A percentile compares a stretch with the other conserved stretches of the same genome.
phyloP scores from a whole-genome alignment of 345 rosid species.

The Salix koriyanagi region DNA sequence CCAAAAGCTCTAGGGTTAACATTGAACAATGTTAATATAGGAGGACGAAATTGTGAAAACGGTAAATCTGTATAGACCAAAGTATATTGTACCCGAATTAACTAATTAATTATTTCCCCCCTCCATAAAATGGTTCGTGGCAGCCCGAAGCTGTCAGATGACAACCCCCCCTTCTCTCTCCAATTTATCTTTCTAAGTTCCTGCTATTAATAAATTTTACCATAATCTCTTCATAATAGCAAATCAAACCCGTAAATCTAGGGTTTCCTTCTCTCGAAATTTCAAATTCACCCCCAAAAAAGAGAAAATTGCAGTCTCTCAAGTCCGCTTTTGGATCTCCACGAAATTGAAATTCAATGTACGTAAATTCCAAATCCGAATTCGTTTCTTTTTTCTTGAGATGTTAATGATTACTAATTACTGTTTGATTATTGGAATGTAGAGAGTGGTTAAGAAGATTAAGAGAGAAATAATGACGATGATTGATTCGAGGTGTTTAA shows the following conservation, averaged over 20 bases:
- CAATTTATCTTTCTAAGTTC: not conserved
- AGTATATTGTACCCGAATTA: not conserved
- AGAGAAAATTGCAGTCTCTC: not conserved
- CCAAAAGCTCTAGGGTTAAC: not conserved
- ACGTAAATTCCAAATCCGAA: not conserved
- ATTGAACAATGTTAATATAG: not conserved
- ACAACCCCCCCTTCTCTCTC: conserved; percentile 9
- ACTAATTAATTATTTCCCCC: not conserved
- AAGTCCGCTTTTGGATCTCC: not conserved
- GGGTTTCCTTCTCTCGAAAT: conserved; percentile 4
- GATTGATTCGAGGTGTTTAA: conserved; percentile 45
- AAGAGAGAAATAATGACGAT: conserved; percentile 41
- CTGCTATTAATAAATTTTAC: not conserved
- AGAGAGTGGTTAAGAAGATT: not conserved
- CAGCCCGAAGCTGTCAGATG: conserved; percentile 5
- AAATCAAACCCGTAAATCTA: conserved; percentile 18
- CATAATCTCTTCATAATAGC: conserved; percentile 3
- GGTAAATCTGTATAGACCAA: not conserved
- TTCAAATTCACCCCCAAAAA: not conserved
- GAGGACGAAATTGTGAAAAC: not conserved
- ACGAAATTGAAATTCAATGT: not conserved
- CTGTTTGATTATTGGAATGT: not conserved
- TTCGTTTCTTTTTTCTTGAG: not conserved
- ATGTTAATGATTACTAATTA: not conserved
- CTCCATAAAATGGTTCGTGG: conserved; percentile 31